These are phyloP conservation scores for Paragyromitra xinjiangensis DNA, from an alignment of 495 filamentous ascomycete species.

Conservation along the genomic window DNA sequence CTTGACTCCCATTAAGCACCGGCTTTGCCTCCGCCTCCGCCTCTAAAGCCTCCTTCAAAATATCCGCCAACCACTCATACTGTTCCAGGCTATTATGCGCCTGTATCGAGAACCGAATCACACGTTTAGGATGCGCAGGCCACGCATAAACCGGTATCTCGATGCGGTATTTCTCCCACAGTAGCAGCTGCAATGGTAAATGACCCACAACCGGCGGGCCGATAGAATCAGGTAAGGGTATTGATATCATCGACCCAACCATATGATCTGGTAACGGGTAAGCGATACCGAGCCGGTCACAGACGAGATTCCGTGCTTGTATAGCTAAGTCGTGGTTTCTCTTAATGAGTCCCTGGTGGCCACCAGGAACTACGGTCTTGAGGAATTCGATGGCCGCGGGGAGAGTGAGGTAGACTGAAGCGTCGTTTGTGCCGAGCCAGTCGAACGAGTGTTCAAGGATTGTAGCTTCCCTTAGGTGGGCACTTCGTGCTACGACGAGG, in stretches of 20 bases:
- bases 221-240: background rate
- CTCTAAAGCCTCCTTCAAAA: background rate
- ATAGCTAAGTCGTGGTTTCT: background rate
- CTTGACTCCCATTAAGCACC: background rate
- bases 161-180: background rate
- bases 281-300: background rate
- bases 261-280: background rate
- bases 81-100: background rate
- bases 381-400: background rate
- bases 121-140: background rate
- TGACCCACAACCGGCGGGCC: background rate
- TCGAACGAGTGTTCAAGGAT: background rate
- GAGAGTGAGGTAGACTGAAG: background rate
- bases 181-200: background rate
- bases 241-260: conserved; percentile 1
- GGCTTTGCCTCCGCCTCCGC: background rate
- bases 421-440: background rate
- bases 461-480: background rate
- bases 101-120: background rate
- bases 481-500: background rate
- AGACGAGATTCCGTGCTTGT: background rate
- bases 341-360: background rate
- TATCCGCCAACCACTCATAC: background rate
- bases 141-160: conserved; percentile 2
- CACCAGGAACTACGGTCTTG: background rate